Percentiles rank a stretch among this genome's conserved stretches.
These are phyloP conservation scores for Pleurotus cornucopiae DNA, from an alignment of 768 basidiomycete species.

Conservation along the genomic window DNA sequence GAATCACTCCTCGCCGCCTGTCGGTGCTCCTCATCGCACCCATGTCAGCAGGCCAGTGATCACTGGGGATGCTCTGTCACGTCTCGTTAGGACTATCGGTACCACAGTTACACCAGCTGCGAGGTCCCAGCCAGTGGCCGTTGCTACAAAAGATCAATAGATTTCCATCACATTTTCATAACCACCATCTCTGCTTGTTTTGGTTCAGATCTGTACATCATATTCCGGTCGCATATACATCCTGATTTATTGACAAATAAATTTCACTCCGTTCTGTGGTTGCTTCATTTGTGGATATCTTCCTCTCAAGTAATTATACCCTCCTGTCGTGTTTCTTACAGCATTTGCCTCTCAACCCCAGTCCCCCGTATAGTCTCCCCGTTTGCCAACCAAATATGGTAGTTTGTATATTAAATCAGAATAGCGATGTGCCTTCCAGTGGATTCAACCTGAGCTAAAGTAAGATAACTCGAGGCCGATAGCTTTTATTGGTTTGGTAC, in stretches of 20 bases:
- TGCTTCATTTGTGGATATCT: not conserved
- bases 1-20: slow-evolving; percentile 64
- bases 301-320: not conserved
- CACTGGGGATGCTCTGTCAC: slow-evolving; percentile 67
- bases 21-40: slow-evolving; percentile 32
- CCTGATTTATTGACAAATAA: not conserved
- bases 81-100: slow-evolving; percentile 60
- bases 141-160: slow-evolving; percentile 21
- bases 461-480: slow-evolving; percentile 93
- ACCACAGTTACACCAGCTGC: slow-evolving; percentile 19
- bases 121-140: slow-evolving; percentile 17
- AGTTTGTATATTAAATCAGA: too few species aligned
- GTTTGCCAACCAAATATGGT: too few species aligned
- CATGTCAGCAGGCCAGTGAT: slow-evolving; percentile 63
- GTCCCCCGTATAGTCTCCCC: too few species aligned
- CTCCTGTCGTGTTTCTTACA: not conserved
- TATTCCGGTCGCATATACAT: slow-evolving; percentile 2
- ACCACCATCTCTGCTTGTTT: not conserved
- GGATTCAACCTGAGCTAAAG: slow-evolving; percentile 56
- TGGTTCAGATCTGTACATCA: not conserved
- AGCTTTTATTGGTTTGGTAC: slow-evolving; percentile 82
- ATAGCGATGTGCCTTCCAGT: too few species aligned
- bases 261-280: not conserved
- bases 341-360: too few species aligned
- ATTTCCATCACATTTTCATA: not conserved